A percentile compares a stretch with the other conserved stretches of the same genome.
These are phyloP conservation scores for Linum tenue DNA, from an alignment of 345 rosid species.

Conservation along the genomic window DNA sequence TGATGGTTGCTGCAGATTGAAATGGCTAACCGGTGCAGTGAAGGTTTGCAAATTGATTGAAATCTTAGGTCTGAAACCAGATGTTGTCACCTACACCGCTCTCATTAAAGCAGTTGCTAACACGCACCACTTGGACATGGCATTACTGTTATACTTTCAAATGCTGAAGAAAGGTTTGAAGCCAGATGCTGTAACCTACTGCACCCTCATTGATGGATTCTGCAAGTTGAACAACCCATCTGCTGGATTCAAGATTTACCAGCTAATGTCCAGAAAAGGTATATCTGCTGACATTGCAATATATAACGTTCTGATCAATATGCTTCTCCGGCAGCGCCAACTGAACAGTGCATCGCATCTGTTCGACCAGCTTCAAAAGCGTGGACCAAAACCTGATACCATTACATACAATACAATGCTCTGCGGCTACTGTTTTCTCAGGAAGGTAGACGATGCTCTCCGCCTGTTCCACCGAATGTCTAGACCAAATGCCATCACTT, in stretches of 20 bases:
- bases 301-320: constrained; percentile 36
- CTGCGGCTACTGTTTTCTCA: constrained; percentile 34
- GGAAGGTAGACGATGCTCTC: constrained; percentile 34
- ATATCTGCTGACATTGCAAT: constrained; percentile 30
- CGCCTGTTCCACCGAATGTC: constrained; percentile 28
- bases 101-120: constrained; percentile 19
- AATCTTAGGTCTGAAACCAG: constrained; percentile 21
- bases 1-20: constrained; percentile 38
- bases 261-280: constrained; percentile 31
- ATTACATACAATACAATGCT: constrained; percentile 45
- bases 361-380: constrained; percentile 21
- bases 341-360: constrained; percentile 21
- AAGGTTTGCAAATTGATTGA: constrained; percentile 27
- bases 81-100: constrained; percentile 33
- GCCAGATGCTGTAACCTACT: constrained; percentile 36
- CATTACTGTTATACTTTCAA: constrained; percentile 31
- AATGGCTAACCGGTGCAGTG: constrained; percentile 16
- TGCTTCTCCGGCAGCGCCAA: constrained; percentile 19
- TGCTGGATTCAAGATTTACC: constrained; percentile 31
- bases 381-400: constrained; percentile 35
- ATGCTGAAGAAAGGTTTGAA: constrained; percentile 38
- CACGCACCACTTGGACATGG: constrained; percentile 21
- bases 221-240: constrained; percentile 29
- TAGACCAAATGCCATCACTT: constrained; percentile 34
- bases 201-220: constrained; percentile 37